These are phyloP conservation scores for Fomitopsis schrenkii DNA, from an alignment of 1,284 basidiomycete genomes.

Conservation along the genomic window DNA sequence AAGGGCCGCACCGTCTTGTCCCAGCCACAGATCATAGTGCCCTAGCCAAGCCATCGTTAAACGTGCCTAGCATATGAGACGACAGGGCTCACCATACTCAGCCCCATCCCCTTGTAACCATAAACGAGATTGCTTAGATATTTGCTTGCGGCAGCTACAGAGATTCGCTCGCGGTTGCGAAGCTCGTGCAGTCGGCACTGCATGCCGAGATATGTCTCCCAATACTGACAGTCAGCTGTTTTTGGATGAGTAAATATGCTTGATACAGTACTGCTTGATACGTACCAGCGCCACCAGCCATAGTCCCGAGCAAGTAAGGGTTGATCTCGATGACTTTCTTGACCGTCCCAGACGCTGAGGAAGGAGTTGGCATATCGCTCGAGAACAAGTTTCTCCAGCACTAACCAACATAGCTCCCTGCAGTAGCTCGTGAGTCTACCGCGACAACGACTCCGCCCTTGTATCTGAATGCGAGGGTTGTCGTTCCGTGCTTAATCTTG, in stretches of 20 bases:
- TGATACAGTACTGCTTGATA: background rate
- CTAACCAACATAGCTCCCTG: slow-evolving; percentile 94
- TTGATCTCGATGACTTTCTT: slow-evolving; percentile 99
- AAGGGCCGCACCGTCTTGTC: slow-evolving; percentile 83
- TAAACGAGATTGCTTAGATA: slow-evolving; percentile 98
- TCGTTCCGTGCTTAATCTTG: slow-evolving; percentile 99
- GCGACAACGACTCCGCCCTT: slow-evolving; percentile 96
- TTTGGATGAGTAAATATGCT: background rate
- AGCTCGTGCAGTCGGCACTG: slow-evolving; percentile 97
- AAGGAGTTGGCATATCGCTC: background rate
- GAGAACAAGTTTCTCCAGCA: slow-evolving; percentile 5
- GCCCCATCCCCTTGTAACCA: slow-evolving; percentile 98
- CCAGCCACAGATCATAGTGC: slow-evolving; percentile 99
- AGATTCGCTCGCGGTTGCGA: slow-evolving; percentile 96
- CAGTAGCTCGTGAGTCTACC: slow-evolving; percentile 96
- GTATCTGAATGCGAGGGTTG: slow-evolving; percentile 97
- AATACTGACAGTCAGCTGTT: slow-evolving; percentile 88
- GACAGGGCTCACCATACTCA: slow-evolving; percentile 82
- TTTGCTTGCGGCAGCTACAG: slow-evolving; percentile 97
- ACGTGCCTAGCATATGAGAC: background rate
- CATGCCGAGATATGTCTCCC: slow-evolving; percentile 99
- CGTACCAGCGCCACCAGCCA: slow-evolving; percentile 97
- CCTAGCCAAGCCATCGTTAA: slow-evolving; percentile 43
- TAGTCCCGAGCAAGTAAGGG: slow-evolving; percentile 95
- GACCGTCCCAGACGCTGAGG: slow-evolving; percentile 85